Conservation (phyloP, 192 early-diverging fungal species). For the Mortierella hygrophila region DNA sequence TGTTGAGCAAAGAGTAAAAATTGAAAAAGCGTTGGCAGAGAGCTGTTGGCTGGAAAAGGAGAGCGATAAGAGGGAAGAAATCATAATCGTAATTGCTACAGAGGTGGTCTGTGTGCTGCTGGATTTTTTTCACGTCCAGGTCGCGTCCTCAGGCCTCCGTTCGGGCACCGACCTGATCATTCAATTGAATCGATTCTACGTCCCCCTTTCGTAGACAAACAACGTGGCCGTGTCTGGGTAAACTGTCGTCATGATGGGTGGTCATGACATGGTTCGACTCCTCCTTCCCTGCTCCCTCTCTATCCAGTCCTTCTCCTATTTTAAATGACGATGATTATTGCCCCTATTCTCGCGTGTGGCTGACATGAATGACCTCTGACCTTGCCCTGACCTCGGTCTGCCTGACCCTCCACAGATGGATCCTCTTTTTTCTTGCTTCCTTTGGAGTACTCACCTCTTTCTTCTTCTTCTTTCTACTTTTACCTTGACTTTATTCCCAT, state of each 20-base stretch:
- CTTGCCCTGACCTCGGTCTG: neutral
- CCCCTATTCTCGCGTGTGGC: neutral
- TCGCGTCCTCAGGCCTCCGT: neutral
- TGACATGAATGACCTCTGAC: slow-evolving; percentile 10
- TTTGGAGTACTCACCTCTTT: neutral
- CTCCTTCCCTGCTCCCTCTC: neutral
- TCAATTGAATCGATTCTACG: neutral
- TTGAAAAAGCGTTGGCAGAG: neutral
- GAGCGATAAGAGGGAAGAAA: neutral
- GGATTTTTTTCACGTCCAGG: neutral
- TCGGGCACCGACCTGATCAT: neutral
- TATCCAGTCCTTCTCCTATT: neutral
- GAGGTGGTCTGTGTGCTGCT: neutral
- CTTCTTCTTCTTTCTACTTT: neutral
- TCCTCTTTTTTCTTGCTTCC: slow-evolving; percentile 6
- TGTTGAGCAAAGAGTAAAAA: neutral
- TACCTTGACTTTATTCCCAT: neutral
- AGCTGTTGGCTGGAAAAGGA: neutral
- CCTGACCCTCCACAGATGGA: too few species aligned
- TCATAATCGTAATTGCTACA: neutral
- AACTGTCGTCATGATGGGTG: neutral
- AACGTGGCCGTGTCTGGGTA: neutral
- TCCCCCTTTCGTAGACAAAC: too few species aligned
- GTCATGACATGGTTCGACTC: neutral
- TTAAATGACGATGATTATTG: neutral